These are phyloP conservation scores for Thraustotheca clavata DNA, from an alignment of 352 stramenopile genomes.

Conservation along the genomic window DNA sequence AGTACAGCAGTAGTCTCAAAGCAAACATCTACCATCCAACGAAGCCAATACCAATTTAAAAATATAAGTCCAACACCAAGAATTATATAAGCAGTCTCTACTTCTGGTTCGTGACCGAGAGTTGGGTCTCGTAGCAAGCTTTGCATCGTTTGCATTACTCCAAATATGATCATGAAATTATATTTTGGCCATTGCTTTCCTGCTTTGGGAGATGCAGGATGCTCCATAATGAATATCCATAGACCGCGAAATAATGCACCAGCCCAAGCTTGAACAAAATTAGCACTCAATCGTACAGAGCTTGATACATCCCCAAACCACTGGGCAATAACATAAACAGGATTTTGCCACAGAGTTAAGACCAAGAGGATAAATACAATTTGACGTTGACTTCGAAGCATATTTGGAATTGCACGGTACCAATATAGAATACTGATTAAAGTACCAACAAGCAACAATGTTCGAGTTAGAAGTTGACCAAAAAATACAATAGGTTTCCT, in stretches of 20 bases:
- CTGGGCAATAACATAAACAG: constrained; percentile 55
- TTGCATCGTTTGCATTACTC: constrained; percentile 49
- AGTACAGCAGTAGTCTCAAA: constrained; percentile 48
- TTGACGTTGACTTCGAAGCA: constrained; percentile 63
- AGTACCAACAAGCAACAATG: constrained; percentile 42
- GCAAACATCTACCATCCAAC: constrained; percentile 56
- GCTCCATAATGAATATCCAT: constrained; percentile 76
- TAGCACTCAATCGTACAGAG: constrained; percentile 55
- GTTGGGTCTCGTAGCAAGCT: constrained; percentile 55
- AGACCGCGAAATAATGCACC: constrained; percentile 71
- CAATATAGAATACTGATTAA: constrained; percentile 62
- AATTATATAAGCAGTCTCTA: constrained; percentile 41
- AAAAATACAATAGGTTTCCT: constrained; percentile 62
- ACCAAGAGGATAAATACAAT: constrained; percentile 56
- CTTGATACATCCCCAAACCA: constrained; percentile 43
- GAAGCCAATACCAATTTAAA: constrained; percentile 58
- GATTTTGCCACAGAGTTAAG: constrained; percentile 78
- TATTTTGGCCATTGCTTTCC: constrained; percentile 27
- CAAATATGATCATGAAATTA: constrained; percentile 34
- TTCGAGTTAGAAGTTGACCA: constrained; percentile 60
- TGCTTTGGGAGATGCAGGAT: constrained; percentile 28
- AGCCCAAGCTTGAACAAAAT: constrained; percentile 56
- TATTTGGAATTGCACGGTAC: constrained; percentile 39
- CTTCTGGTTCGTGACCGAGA: constrained; percentile 20
- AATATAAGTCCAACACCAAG: constrained; percentile 51